phyloP scores from a whole-genome alignment of 192 early-diverging fungal species.

The Mortierella claussenii region DNA sequence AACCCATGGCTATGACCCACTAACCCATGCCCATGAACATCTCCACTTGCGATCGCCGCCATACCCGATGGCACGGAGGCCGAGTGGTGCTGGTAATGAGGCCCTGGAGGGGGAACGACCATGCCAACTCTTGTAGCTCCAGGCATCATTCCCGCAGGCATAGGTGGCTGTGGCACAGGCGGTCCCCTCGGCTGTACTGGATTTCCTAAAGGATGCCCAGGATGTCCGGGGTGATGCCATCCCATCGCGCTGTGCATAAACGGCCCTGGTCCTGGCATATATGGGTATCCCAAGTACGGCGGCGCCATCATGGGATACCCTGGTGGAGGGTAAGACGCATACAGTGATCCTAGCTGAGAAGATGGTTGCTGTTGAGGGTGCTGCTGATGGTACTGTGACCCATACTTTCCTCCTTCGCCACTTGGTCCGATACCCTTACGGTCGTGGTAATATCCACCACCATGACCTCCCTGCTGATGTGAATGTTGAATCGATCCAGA shows the following conservation, averaged over 20 bases:
- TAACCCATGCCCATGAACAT: too few relatives aligned
- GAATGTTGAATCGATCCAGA: background rate
- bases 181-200: too few relatives aligned
- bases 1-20: background rate
- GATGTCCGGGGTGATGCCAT: too few relatives aligned
- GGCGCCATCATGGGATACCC: constrained; percentile 44
- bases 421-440: constrained; percentile 5
- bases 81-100: too few relatives aligned
- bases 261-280: constrained; percentile 20
- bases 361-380: background rate
- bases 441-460: background rate
- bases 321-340: constrained; percentile 23
- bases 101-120: too few relatives aligned
- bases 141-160: constrained; percentile 20
- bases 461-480: too few relatives aligned
- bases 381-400: too few relatives aligned
- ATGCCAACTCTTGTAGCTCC: constrained; percentile 16
- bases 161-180: constrained; percentile 12
- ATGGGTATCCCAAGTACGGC: constrained; percentile 39
- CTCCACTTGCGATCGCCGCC: too few relatives aligned
- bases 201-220: constrained; percentile 12
- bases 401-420: constrained; percentile 15
- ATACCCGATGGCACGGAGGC: too few relatives aligned
- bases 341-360: too few relatives aligned
- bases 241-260: constrained; percentile 32